Evolutionary conservation across 139 green algal genomes (phyloP).

Genomic region (Tetradesmus lagerheimii): DNA sequence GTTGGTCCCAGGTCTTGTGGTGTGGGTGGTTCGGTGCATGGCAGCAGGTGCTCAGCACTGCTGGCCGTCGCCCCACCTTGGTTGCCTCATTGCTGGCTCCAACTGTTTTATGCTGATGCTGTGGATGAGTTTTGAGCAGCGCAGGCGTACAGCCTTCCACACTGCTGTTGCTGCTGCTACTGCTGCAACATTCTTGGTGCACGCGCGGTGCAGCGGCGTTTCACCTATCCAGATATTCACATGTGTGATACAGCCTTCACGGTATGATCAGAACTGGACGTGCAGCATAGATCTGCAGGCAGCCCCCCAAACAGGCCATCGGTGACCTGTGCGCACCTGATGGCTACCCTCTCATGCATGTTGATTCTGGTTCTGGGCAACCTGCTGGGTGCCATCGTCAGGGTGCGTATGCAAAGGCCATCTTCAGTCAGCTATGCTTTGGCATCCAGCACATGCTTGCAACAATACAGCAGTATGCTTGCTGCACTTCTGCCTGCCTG

Average conservation of each 20-base stretch:
- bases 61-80: no score
- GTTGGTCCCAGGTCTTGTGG: not conserved
- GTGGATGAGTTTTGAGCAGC: not conserved
- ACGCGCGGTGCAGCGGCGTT: no score
- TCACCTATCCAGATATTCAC: no score
- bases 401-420: not conserved
- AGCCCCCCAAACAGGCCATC: no score
- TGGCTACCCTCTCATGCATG: not conserved
- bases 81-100: not conserved
- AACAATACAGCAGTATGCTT: not conserved
- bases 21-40: not conserved
- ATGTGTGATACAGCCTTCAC: no score
- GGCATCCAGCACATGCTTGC: no score
- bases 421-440: not conserved
- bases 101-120: not conserved
- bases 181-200: no score
- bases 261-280: no score
- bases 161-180: not conserved
- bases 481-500: not conserved
- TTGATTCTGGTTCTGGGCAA: slow-evolving; percentile 38
- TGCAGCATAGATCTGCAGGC: no score
- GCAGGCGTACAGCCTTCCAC: not conserved
- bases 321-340: not conserved
- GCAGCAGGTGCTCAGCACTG: no score
- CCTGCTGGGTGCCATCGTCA: slow-evolving; percentile 32